Base-by-base conservation (phyloP, 495 filamentous ascomycete genomes). In the Daldinia decipiens region DNA sequence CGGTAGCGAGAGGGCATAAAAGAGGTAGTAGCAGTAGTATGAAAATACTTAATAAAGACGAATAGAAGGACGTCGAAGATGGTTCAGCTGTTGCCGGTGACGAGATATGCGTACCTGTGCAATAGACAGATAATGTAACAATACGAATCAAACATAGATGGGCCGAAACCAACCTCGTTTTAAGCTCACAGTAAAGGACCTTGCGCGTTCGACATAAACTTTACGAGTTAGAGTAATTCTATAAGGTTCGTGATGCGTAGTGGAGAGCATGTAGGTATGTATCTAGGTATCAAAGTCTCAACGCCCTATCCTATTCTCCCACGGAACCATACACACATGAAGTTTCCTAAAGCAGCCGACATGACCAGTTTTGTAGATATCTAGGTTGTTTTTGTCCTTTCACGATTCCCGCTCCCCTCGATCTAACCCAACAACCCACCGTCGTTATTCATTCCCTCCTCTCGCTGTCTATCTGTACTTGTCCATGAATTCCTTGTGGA, bases 401-500 rank as follows among this genome's bases (percentile, higher is more conserved):
- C 29, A 15, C 54, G 13, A 7, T 27, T 47, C 34, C 6, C 4
- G 4, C 34, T 36, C 9, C 6, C 13, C 50, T 31, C 12, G 2
- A 31, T 12, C 50, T 53, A 53, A 53, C 12, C 50, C 13, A 29
- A 52, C 9, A 52, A 13, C 13, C 5, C 12, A 29, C 2, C 27
- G 13, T 29, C 8, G 51, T 11, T 31, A 31, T 17, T 53, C 26
- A 2, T 31, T 53, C 19, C 3, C 9, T 24, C 17, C 11, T 43
- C 38, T 43, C 9, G 5, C 12, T 13, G 3, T 59, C 76, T 72
- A 84, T 68, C 80, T 81, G 70, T 86, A 97, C 85, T 98, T 88
- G 17, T 91, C 86, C 89, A 98, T 93, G 77, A 98, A 98, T 63
- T 92, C 90, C 74, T 88, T 79, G 80, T 99, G 95, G 83, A 98